Conservation (phyloP, 176 grass and related monocot genomes). For the Luzula sylvatica region DNA sequence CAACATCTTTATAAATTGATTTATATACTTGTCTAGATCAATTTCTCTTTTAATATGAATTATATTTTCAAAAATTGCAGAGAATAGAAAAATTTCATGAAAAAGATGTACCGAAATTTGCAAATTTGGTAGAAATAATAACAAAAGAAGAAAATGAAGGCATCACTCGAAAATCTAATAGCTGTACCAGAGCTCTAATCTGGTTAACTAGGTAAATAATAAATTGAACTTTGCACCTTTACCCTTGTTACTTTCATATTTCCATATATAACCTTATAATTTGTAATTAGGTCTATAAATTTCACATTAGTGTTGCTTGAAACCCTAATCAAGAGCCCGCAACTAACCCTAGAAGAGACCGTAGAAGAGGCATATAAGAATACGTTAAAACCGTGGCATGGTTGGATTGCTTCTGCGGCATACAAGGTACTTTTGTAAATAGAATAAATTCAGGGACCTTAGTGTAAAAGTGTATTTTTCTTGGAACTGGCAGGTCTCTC, state of each 20-base stretch:
- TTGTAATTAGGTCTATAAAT: conserved; percentile 43
- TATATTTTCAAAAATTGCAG: conserved; percentile 12
- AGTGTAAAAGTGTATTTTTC: not conserved
- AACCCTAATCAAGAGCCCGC: conserved; percentile 32
- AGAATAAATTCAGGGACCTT: not conserved
- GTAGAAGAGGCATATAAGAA: conserved; percentile 56
- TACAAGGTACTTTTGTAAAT: conserved; percentile 45
- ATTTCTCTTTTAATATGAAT: too few relatives aligned
- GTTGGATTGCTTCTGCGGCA: conserved; percentile 81
- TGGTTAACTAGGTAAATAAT: conserved; percentile 57
- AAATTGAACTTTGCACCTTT: not conserved
- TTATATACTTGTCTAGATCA: too few relatives aligned
- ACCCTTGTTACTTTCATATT: not conserved
- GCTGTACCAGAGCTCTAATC: conserved; percentile 64
- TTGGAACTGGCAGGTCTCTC: conserved; percentile 41
- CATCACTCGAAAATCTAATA: conserved; percentile 46
- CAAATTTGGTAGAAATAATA: conserved; percentile 43
- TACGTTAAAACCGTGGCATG: conserved; percentile 73
- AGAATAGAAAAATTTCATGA: conserved; percentile 50
- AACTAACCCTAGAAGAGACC: conserved; percentile 30
- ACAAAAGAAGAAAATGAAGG: conserved; percentile 42
- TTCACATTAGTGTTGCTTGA: conserved; percentile 54
- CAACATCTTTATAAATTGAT: not conserved
- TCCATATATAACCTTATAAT: too few relatives aligned
- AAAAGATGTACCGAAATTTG: conserved; percentile 38